These are phyloP conservation scores for Suillus subluteus DNA, from an alignment of 768 basidiomycete species.

Conservation along the genomic window DNA sequence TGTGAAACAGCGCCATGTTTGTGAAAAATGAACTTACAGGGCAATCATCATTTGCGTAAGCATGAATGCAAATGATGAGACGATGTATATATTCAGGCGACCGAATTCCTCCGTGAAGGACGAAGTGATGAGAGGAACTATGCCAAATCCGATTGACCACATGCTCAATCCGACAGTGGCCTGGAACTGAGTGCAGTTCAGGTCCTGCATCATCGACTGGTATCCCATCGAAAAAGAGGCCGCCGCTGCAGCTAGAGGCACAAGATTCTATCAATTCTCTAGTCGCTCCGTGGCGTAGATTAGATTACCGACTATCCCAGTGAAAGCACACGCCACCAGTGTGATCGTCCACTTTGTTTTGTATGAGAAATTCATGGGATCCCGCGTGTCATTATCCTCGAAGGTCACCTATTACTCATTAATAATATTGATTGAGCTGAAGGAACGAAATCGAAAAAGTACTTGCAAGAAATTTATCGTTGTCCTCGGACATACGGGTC, in stretches of 20 bases:
- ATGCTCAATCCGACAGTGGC: slow-evolving; percentile 49
- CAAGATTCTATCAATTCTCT: not conserved
- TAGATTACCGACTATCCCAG: slow-evolving; percentile 20
- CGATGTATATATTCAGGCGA: slow-evolving; percentile 56
- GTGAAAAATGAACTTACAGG: slow-evolving; percentile 18
- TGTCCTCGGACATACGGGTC: not conserved
- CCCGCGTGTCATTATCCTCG: slow-evolving; percentile 36
- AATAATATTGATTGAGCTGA: not conserved
- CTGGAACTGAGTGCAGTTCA: slow-evolving; percentile 45
- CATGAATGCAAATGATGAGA: slow-evolving; percentile 49
- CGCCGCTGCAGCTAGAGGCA: slow-evolving; percentile 44
- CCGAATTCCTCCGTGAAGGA: slow-evolving; percentile 73
- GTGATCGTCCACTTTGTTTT: slow-evolving; percentile 40
- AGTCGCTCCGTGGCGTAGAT: not conserved
- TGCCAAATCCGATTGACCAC: slow-evolving; percentile 59
- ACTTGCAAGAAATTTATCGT: slow-evolving; percentile 9
- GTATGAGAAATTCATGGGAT: slow-evolving; percentile 39
- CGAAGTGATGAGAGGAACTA: slow-evolving; percentile 61
- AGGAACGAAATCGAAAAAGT: not conserved
- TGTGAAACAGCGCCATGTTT: not conserved
- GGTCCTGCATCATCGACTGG: slow-evolving; percentile 50
- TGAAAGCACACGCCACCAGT: slow-evolving; percentile 25
- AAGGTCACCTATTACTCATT: slow-evolving; percentile 34
- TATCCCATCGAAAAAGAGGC: slow-evolving; percentile 56
- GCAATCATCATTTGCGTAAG: slow-evolving; percentile 47